Conservation (phyloP, 73 alveolate genomes). For the Paramecium sexaurelia region DNA sequence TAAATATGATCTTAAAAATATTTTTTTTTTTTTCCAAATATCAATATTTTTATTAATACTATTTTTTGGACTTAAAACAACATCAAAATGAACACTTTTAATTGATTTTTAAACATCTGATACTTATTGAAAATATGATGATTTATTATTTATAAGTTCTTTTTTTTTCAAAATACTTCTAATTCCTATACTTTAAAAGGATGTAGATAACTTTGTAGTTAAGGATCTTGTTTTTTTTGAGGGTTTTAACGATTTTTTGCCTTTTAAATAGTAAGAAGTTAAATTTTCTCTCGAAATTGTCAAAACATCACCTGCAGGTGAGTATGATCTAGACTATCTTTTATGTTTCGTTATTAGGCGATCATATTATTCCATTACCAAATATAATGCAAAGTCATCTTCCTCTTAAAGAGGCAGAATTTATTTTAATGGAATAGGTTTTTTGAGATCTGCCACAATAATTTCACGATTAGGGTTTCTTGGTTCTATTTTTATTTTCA, state of each 20-base stretch:
- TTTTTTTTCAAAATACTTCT: not conserved
- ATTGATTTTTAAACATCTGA: not conserved
- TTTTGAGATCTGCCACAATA: not conserved
- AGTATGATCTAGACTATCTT: not conserved
- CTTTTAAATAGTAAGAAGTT: not conserved
- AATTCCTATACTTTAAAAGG: not conserved
- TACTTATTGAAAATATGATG: not conserved
- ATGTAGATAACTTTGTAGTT: not conserved
- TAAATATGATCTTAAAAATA: not conserved
- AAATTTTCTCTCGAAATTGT: not conserved
- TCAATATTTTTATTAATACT: not conserved
- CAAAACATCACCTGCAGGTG: not conserved
- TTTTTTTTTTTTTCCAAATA: not conserved
- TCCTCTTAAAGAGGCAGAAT: not conserved
- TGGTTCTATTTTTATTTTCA: not conserved
- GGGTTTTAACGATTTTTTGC: not conserved
- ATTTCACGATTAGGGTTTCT: not conserved
- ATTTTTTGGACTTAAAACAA: not conserved
- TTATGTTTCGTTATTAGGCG: not conserved
- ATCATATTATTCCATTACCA: not conserved
- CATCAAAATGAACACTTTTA: constrained; percentile 11
- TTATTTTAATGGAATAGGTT: constrained; percentile 1
- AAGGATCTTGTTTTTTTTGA: not conserved
- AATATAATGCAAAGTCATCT: not conserved
- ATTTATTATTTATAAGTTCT: not conserved